Evolutionary conservation across 1,284 basidiomycete species (phyloP).

Genomic region (Papiliotrema flavescens): DNA sequence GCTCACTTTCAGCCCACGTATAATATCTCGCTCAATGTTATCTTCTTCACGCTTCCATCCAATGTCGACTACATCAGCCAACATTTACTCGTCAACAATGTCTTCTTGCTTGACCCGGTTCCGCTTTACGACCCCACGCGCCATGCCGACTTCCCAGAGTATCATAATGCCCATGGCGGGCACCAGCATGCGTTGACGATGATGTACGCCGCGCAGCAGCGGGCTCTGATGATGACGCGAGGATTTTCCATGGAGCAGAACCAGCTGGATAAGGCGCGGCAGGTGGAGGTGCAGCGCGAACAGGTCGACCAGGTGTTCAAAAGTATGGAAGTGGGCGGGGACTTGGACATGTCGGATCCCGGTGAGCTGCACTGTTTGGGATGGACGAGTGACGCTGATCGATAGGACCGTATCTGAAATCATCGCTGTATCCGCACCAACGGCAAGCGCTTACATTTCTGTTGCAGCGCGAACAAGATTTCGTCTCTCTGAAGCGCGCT

Average conservation of each 20-base stretch:
- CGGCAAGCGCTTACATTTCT: constrained; percentile 96
- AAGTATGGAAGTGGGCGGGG: constrained; percentile 78
- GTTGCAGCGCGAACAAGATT: constrained; percentile 73
- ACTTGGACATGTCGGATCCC: constrained; percentile 78
- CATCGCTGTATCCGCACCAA: constrained; percentile 93
- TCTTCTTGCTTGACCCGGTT: constrained; percentile 76
- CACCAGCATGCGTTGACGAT: constrained; percentile 22
- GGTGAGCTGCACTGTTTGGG: constrained; percentile 53
- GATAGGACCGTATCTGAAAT: constrained; percentile 73
- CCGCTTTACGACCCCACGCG: constrained; percentile 56
- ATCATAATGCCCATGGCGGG: constrained; percentile 78
- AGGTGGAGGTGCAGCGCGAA: constrained; percentile 83
- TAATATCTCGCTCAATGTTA: constrained; percentile 64
- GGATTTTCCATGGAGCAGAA: constrained; percentile 2
- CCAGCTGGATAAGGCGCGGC: constrained; percentile 61
- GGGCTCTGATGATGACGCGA: background rate
- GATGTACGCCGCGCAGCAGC: constrained; percentile 20
- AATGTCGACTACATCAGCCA: constrained; percentile 78
- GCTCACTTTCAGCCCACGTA: constrained; percentile 21
- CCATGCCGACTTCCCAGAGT: constrained; percentile 60
- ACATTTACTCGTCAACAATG: constrained; percentile 63
- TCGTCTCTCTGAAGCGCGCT: constrained; percentile 36
- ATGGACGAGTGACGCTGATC: background rate
- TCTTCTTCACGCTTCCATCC: constrained; percentile 87
- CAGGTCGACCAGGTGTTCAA: constrained; percentile 94